Conservation (phyloP, 352 stramenopile species). For the Phytophthora tentaculata region DNA sequence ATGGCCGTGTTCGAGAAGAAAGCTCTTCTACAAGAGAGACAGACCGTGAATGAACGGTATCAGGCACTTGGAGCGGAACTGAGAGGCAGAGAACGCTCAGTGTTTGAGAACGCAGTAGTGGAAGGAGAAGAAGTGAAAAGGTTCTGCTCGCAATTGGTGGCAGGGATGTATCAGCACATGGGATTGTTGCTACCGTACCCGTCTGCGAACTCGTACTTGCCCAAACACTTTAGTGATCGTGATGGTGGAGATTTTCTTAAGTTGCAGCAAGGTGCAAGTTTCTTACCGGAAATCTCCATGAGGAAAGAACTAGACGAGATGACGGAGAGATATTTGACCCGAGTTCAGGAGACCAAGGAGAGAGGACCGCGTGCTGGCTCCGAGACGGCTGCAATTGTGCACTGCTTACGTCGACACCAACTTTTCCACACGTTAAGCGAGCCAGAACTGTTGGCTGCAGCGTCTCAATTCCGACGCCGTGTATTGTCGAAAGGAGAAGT, state of each 20-base stretch:
- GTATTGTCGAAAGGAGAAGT: constrained; percentile 67
- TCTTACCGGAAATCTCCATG: constrained; percentile 77
- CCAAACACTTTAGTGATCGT: constrained; percentile 81
- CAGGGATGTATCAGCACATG: constrained; percentile 81
- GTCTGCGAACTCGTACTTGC: constrained; percentile 85
- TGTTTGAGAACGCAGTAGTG: constrained; percentile 85
- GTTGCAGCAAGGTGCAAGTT: constrained; percentile 73
- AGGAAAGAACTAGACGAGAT: constrained; percentile 45
- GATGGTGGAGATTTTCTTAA: constrained; percentile 74
- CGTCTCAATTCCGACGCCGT: constrained; percentile 64
- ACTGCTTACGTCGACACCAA: constrained; percentile 75
- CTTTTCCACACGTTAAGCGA: constrained; percentile 85
- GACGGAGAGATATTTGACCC: constrained; percentile 33
- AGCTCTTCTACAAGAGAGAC: constrained; percentile 56
- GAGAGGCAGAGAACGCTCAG: constrained; percentile 66
- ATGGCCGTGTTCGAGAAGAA: constrained; percentile 85
- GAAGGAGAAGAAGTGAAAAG: constrained; percentile 43
- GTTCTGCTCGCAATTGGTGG: constrained; percentile 87
- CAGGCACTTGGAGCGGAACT: constrained; percentile 64
- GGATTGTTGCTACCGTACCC: constrained; percentile 81
- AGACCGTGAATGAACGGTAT: constrained; percentile 59
- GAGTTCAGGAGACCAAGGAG: constrained; percentile 39
- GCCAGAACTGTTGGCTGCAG: constrained; percentile 61
- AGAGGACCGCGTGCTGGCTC: constrained; percentile 37
- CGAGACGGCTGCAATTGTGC: constrained; percentile 62